These are phyloP conservation scores for Arctium minus DNA, from an alignment of 129 eudicot species.

Conservation along the genomic window DNA sequence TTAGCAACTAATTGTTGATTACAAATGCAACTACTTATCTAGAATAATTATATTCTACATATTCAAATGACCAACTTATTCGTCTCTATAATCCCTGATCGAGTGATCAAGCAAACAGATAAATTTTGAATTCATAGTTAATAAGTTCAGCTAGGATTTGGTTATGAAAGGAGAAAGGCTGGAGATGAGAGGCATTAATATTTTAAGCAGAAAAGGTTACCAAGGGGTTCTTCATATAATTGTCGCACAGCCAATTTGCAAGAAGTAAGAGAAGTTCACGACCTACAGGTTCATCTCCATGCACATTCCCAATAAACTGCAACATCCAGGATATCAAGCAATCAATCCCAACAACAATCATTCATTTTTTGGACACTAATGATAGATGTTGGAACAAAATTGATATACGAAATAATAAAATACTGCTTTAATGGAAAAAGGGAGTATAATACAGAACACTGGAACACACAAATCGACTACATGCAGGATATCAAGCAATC, in stretches of 20 bases:
- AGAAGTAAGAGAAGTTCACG: slow-evolving; percentile 87
- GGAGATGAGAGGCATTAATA: neutral
- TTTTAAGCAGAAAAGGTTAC: slow-evolving; percentile 41
- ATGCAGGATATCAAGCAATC: neutral
- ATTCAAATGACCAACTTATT: no score
- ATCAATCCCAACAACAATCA: slow-evolving; percentile 11
- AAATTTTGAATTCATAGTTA: no score
- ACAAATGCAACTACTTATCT: no score
- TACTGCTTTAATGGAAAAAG: neutral
- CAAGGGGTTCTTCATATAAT: slow-evolving; percentile 83
- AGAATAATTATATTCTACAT: no score
- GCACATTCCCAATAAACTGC: slow-evolving; percentile 96
- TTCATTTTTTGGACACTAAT: neutral
- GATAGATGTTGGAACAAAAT: neutral
- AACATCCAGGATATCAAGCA: slow-evolving; percentile 22
- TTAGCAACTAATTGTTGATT: no score
- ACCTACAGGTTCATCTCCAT: slow-evolving; percentile 99
- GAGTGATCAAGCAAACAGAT: no score
- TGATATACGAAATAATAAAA: neutral
- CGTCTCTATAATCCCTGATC: no score
- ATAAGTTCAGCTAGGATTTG: neutral
- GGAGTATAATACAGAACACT: neutral
- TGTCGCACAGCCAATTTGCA: slow-evolving; percentile 94
- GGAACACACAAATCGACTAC: neutral
- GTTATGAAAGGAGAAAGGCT: neutral